A percentile compares a stretch with the other conserved stretches of the same genome.
phyloP scores from a whole-genome alignment of 345 rosid species.

The Gossypium turneri region DNA sequence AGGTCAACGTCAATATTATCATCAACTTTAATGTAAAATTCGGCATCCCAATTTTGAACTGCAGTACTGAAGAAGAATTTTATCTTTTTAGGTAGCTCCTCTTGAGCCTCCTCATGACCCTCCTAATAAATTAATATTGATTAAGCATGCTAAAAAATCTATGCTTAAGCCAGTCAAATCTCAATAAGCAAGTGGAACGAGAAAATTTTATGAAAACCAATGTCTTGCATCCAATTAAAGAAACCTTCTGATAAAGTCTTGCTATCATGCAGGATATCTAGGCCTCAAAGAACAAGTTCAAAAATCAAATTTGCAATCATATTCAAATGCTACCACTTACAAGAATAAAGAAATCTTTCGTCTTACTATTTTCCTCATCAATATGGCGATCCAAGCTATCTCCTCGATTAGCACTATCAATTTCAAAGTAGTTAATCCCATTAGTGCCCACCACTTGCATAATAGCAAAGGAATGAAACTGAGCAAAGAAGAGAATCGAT shows the following conservation, averaged over 20 bases:
- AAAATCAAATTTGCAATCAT: conserved; percentile 4
- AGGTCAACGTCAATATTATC: conserved; percentile 75
- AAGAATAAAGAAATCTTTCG: conserved; percentile 81
- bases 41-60: conserved; percentile 92
- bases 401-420: conserved; percentile 83
- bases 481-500: neutral
- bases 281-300: neutral
- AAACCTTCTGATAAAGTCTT: neutral
- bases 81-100: conserved; percentile 83
- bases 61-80: conserved; percentile 84
- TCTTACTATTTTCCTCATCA: conserved; percentile 58
- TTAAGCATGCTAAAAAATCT: conserved; percentile 12
- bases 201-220: neutral
- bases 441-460: conserved; percentile 4
- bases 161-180: conserved; percentile 8
- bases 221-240: neutral
- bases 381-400: conserved; percentile 91
- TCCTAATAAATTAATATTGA: conserved; percentile 43
- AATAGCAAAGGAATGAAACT: conserved; percentile 9
- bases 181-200: conserved; percentile 8
- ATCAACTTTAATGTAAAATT: conserved; percentile 84
- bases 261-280: conserved; percentile 9
- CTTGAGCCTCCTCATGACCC: conserved; percentile 89
- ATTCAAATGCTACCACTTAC: conserved; percentile 43
- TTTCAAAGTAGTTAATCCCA: conserved; percentile 18